Evolutionary conservation across 176 grass and related monocot species (phyloP), one percentile per base, ranked within the genome.

Genomic region (Juncus inflexus): DNA sequence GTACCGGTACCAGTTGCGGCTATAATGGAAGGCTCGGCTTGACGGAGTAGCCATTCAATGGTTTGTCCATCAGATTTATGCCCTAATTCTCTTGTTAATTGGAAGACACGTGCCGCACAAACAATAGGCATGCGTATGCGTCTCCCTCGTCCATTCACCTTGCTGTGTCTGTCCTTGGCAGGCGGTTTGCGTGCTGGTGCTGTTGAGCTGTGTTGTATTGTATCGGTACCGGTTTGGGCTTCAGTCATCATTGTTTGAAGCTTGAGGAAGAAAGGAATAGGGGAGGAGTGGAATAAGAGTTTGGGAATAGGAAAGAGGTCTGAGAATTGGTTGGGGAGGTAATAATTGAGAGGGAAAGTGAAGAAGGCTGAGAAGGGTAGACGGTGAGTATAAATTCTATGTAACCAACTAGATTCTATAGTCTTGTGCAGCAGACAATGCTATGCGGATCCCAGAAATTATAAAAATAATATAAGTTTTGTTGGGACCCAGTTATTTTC

Each of bases 121-220:
- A 96, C 81, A 64, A 96, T 96, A 67, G 91, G 91, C 91, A 96
- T 90, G 58, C 91, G 91, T 76, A 96, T 89, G 57, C 91, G 86
- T 15, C 91, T 74, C 3, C 91, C 91, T 52, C 91, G 81, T 6
- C 91, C 91, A 64, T 96, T 89, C 52, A 96, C 87, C 86, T 96
- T 96, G 76, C 81, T 96, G 78, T 96, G 91, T 35, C 84, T 75
- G 84, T 96, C 91, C 78, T 90, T 96, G 53, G 81, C 37, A 40
- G 73, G 66, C 1, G 61, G 61, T 51, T 67, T 68, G 10, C 12
- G 66, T 50, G 12, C 50, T 52, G 38, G 36, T 43, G 58, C 68
- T 0, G 58, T 15, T 52, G 55, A 40, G 11, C 68, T 52, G 3
- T 55, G 66, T 41, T 69, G 66, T 52, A 69, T 69, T 12, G 66